Percentiles rank a stretch among this genome's conserved stretches.
Conservation (phyloP, 1,284 basidiomycete species). For the Malassezia nana region DNA sequence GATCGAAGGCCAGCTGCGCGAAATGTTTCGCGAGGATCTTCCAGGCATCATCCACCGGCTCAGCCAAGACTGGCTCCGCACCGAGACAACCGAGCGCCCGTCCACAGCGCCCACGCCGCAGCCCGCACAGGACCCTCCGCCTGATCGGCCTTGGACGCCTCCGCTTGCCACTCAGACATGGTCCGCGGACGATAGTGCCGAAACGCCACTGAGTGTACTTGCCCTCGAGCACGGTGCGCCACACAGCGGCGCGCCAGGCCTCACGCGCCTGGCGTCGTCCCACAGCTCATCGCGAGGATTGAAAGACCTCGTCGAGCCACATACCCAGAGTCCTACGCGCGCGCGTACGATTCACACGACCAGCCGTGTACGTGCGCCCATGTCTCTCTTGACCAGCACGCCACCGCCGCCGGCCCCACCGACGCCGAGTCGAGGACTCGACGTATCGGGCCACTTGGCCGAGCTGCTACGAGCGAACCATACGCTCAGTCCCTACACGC, state of each 20-base stretch:
- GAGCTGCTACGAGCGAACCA: slow-evolving; percentile 40
- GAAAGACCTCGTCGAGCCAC: slow-evolving; percentile 11
- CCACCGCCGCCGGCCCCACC: neutral
- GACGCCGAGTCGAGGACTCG: neutral
- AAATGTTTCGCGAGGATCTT: slow-evolving; percentile 95
- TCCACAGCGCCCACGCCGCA: neutral
- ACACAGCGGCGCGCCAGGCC: neutral
- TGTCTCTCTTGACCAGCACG: neutral
- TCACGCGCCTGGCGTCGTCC: slow-evolving; percentile 6
- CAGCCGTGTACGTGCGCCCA: slow-evolving; percentile 12
- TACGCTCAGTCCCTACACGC: slow-evolving; percentile 39
- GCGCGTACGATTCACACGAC: slow-evolving; percentile 14
- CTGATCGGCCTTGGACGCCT: neutral
- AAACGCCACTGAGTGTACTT: slow-evolving; percentile 5
- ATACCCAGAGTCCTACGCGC: neutral
- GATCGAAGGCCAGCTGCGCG: slow-evolving; percentile 89
- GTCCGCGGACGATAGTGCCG: neutral
- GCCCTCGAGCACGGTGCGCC: slow-evolving; percentile 3
- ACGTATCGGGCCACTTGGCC: slow-evolving; percentile 27
- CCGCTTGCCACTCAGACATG: neutral
- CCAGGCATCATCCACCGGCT: slow-evolving; percentile 93
- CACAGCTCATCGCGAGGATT: slow-evolving; percentile 9
- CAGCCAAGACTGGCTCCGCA: slow-evolving; percentile 74
- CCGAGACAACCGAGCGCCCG: slow-evolving; percentile 20
- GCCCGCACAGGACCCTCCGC: neutral